Conservation (phyloP, 192 early-diverging fungal genomes). For the Geranomyces michiganensis region DNA sequence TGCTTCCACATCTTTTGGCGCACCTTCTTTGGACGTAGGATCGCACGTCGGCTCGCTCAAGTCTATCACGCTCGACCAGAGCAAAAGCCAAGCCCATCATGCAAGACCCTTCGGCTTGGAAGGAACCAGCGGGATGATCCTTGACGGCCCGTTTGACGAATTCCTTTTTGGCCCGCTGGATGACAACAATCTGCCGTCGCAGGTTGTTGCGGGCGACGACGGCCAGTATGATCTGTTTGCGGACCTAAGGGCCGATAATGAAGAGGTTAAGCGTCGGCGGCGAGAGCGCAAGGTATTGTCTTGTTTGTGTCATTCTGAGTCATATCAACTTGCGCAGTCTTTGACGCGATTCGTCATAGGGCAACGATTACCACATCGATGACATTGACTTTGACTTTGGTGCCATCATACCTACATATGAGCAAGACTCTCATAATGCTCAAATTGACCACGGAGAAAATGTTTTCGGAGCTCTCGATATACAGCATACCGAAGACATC, state of each 20-base stretch:
- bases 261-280: neutral
- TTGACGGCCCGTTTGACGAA: conserved; percentile 1
- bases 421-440: neutral
- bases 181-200: neutral
- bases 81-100: neutral
- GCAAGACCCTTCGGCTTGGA: neutral
- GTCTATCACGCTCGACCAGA: conserved; percentile 28
- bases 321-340: neutral
- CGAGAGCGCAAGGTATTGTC: neutral
- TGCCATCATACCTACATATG: neutral
- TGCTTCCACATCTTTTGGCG: conserved; percentile 11
- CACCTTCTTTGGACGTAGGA: neutral
- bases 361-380: neutral
- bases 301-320: neutral
- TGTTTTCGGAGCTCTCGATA: too few relatives aligned
- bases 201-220: neutral
- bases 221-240: conserved; percentile 33
- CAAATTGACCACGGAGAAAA: neutral
- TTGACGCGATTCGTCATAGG: neutral
- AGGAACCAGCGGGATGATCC: neutral
- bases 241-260: conserved; percentile 22
- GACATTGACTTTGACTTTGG: conserved; percentile 10
- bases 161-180: neutral
- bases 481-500: too few relatives aligned
- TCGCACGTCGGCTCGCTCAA: conserved; percentile 29